phyloP scores from a whole-genome alignment of 169 alveolate species.

The Eimeria praecox region DNA sequence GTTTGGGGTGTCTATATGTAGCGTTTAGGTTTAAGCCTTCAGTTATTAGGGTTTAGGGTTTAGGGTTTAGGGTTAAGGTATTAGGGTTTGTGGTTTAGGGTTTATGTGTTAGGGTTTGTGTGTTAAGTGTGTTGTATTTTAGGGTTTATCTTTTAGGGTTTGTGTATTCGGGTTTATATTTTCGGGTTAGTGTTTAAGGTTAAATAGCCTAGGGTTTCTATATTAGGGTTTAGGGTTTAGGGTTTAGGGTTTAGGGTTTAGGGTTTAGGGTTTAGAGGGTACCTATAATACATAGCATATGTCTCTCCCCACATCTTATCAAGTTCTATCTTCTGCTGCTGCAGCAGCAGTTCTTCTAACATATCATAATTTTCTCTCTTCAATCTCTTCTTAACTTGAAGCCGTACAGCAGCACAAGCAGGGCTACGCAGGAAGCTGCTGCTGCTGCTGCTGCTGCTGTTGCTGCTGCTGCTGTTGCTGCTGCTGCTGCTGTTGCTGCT shows the following conservation, averaged over 20 bases:
- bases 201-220: background rate
- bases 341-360: slow-evolving; percentile 19
- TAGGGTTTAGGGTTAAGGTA: background rate
- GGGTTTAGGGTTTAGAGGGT: no score
- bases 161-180: background rate
- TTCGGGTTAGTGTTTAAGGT: background rate
- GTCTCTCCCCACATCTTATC: slow-evolving; percentile 34
- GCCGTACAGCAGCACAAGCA: background rate
- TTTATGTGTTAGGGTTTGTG: slow-evolving; percentile 4
- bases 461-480: no score
- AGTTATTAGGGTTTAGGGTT: slow-evolving; percentile 4
- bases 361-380: slow-evolving; percentile 16
- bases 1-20: background rate
- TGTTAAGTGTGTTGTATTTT: no score
- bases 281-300: background rate
- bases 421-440: background rate
- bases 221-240: slow-evolving; percentile 20
- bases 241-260: background rate
- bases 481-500: background rate
- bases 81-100: background rate
- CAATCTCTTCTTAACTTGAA: slow-evolving; percentile 10
- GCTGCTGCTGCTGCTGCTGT: slow-evolving; percentile 3
- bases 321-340: slow-evolving; percentile 61
- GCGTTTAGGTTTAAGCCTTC: background rate
- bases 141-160: background rate